phyloP scores from a whole-genome alignment of 805 yeast species.

The Myxozyma kluyveri region DNA sequence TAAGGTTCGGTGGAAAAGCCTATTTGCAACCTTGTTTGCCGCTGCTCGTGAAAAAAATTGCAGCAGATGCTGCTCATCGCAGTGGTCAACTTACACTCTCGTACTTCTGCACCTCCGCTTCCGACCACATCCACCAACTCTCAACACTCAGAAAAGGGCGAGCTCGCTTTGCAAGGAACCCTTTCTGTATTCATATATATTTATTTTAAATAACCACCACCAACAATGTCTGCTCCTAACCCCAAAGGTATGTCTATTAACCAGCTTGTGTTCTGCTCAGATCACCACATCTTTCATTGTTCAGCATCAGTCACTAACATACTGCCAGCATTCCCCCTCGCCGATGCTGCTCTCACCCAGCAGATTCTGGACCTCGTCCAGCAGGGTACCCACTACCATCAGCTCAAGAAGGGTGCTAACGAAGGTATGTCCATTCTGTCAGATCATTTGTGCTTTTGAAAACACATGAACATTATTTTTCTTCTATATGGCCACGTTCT shows the following conservation, averaged over 20 bases:
- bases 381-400: conserved; percentile 97
- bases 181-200: conserved; percentile 24
- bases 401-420: conserved; percentile 98
- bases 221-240: conserved; percentile 76
- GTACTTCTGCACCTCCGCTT: conserved; percentile 2
- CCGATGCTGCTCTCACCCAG: conserved; percentile 92
- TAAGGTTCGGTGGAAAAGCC: background rate
- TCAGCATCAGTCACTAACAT: background rate
- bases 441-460: background rate
- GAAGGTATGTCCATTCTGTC: conserved; percentile 70
- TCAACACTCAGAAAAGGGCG: conserved; percentile 33
- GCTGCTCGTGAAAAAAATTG: too few relatives aligned
- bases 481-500: background rate
- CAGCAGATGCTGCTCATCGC: too few relatives aligned
- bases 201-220: background rate
- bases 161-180: conserved; percentile 43
- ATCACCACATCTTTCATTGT: background rate
- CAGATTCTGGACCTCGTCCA: conserved; percentile 97
- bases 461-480: background rate
- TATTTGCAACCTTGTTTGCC: too few relatives aligned
- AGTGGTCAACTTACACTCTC: too few relatives aligned
- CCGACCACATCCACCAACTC: background rate
- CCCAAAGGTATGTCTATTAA: conserved; percentile 56
- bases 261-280: background rate
- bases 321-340: conserved; percentile 88